phyloP scores from a whole-genome alignment of 164 flowering plant species.

The Magnolia sinica region DNA sequence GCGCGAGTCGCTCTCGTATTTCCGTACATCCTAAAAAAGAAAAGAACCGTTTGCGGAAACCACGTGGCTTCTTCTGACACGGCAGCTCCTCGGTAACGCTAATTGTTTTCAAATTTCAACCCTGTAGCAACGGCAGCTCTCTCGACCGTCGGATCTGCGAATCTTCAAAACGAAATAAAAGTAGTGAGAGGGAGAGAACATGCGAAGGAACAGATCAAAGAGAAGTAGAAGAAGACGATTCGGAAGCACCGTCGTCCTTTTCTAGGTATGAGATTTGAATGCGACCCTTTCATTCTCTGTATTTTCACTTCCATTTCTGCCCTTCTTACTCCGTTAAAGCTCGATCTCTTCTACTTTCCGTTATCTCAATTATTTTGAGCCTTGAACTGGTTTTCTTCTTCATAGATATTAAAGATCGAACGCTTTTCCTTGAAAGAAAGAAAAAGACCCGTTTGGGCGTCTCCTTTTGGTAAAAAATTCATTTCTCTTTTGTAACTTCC shows the following conservation, averaged over 20 bases:
- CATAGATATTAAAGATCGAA: neutral
- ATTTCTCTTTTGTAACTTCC: neutral
- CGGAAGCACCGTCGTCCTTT: neutral
- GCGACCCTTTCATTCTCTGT: too few relatives aligned
- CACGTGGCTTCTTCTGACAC: conserved; percentile 8
- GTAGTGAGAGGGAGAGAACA: neutral
- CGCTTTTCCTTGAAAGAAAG: neutral
- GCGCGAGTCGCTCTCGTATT: too few relatives aligned
- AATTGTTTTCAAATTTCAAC: conserved; percentile 18
- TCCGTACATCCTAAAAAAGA: neutral
- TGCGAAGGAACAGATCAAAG: neutral
- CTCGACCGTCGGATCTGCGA: conserved; percentile 5
- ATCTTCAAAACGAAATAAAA: neutral
- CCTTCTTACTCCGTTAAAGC: too few relatives aligned
- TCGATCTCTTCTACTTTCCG: too few relatives aligned
- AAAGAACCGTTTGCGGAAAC: neutral
- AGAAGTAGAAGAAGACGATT: neutral
- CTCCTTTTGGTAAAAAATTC: neutral
- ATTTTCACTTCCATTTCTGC: too few relatives aligned
- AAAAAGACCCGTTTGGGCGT: neutral
- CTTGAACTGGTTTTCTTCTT: neutral
- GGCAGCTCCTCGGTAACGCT: conserved; percentile 12
- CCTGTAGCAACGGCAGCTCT: conserved; percentile 9
- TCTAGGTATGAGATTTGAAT: neutral
- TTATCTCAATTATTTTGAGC: too few relatives aligned